These are phyloP conservation scores for Starmerella bombicola DNA, from an alignment of 805 yeast species.

Conservation along the genomic window DNA sequence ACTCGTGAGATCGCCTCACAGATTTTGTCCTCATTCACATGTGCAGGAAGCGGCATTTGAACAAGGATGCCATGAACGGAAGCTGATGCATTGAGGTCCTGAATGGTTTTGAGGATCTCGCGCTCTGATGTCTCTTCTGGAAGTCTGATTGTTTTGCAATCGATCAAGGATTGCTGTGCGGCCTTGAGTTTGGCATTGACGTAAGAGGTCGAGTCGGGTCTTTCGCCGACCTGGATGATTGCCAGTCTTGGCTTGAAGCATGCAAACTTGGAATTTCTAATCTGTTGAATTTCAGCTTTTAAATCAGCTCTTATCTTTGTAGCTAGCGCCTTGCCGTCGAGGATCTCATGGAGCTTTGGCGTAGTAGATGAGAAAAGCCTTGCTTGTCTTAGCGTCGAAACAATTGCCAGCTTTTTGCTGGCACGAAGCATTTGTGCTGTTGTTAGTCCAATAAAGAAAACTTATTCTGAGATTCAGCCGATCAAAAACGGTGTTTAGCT, in stretches of 20 bases:
- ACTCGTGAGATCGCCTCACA: conserved; percentile 68
- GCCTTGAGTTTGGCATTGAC: conserved; percentile 86
- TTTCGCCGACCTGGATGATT: conserved; percentile 77
- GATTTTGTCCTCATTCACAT: conserved; percentile 62
- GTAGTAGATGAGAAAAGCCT: conserved; percentile 1
- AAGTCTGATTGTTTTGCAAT: conserved; percentile 51
- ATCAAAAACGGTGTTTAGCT: too few species aligned
- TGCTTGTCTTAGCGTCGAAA: neutral
- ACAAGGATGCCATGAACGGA: conserved; percentile 75
- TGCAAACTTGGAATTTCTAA: conserved; percentile 33
- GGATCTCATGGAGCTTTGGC: conserved; percentile 22
- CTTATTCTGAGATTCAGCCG: too few species aligned
- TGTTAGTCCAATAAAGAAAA: too few species aligned
- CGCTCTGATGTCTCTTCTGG: conserved; percentile 50
- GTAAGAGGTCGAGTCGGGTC: conserved; percentile 88
- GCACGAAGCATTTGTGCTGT: neutral
- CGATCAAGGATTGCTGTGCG: conserved; percentile 68
- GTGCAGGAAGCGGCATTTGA: conserved; percentile 80
- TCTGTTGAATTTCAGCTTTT: conserved; percentile 37
- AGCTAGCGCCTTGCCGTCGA: conserved; percentile 54
- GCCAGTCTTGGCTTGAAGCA: conserved; percentile 64
- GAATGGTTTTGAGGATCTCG: conserved; percentile 44
- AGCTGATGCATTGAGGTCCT: conserved; percentile 56
- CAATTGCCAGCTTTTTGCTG: neutral
- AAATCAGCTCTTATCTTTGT: conserved; percentile 40